Evolutionary conservation across 257 asterid genomes (phyloP), one percentile per base, ranked within the genome.

Genomic region (Avicennia marina): DNA sequence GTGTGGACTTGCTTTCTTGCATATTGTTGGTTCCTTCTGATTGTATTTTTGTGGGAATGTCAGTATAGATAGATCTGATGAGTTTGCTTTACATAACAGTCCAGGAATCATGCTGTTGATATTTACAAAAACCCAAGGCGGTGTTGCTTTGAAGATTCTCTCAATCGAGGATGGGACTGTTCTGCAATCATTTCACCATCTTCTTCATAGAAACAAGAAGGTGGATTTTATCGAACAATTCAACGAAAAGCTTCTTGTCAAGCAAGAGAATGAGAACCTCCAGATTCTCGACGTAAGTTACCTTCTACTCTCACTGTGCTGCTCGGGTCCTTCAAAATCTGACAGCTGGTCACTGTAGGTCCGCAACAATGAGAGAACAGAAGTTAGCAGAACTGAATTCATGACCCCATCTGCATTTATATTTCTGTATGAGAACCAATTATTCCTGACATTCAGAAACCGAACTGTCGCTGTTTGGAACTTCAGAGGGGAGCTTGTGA

Each of bases 341-440:
- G 68, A 75, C 57, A 33, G 12, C 65, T 64, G 46, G 57, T 60
- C 34, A 53, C 7, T 73, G 57, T 60, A 87, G 95, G 95, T 87
- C 18, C 90, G 94, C 60, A 77, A 75, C 66, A 67, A 80, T 11
- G 83, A 84, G 64, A 50, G 75, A 68, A 87, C 90, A 13, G 95
- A 87, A 77, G 95, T 87, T 41, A 84, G 86, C 81, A 66, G 84
- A 45, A 75, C 86, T 1, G 90, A 87, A 27, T 87, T 87, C 78
- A 81, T 84, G 95, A 87, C 95, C 53, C 95, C 95, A 0, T 87
- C 95, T 2, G 95, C 95, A 11, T 87, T 87, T 64, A 87, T 87
- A 78, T 87, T 87, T 75, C 59, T 87, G 64, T 87, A 87, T 11
- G 95, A 84, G 80, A 87, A 87, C 67, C 95, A 87, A 73, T 66